Evolutionary conservation across 2,329 filamentous ascomycete species (phyloP).

Genomic region (Verticillium alfalfae): DNA sequence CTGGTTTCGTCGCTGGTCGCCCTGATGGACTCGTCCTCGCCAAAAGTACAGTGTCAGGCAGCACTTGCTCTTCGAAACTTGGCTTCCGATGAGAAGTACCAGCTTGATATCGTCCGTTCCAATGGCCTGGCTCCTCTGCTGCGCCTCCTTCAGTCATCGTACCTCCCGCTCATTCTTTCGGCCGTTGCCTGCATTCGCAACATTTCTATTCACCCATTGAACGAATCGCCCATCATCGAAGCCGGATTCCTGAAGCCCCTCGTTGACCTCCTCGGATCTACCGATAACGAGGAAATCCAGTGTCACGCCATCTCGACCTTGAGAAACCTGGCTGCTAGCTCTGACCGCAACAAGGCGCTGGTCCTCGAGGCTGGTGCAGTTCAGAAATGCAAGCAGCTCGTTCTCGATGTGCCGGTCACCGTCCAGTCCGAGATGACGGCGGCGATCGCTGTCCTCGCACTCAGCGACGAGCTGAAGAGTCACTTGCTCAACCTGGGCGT

Average conservation of each 20-base stretch:
- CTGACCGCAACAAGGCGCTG: constrained; percentile 96
- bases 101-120: constrained; percentile 91
- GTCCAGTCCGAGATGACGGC: constrained; percentile 99
- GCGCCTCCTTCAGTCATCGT: constrained; percentile 87
- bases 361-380: constrained; percentile 94
- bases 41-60: constrained; percentile 97
- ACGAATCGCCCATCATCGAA: constrained; percentile 98
- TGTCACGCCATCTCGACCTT: constrained; percentile 97
- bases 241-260: constrained; percentile 91
- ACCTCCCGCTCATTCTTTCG: constrained; percentile 90
- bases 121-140: constrained; percentile 81
- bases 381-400: constrained; percentile 96
- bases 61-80: constrained; percentile 90
- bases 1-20: constrained; percentile 91
- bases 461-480: constrained; percentile 93
- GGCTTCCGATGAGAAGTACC: constrained; percentile 97
- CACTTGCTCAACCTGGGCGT: constrained; percentile 88
- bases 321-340: constrained; percentile 91
- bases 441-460: constrained; percentile 91
- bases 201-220: constrained; percentile 95
- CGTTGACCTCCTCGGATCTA: constrained; percentile 88
- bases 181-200: constrained; percentile 98
- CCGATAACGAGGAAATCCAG: constrained; percentile 97
- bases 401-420: constrained; percentile 85
- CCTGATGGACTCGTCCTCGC: constrained; percentile 94